Base-by-base conservation (phyloP, 768 basidiomycete genomes). In the Suillus discolor region DNA sequence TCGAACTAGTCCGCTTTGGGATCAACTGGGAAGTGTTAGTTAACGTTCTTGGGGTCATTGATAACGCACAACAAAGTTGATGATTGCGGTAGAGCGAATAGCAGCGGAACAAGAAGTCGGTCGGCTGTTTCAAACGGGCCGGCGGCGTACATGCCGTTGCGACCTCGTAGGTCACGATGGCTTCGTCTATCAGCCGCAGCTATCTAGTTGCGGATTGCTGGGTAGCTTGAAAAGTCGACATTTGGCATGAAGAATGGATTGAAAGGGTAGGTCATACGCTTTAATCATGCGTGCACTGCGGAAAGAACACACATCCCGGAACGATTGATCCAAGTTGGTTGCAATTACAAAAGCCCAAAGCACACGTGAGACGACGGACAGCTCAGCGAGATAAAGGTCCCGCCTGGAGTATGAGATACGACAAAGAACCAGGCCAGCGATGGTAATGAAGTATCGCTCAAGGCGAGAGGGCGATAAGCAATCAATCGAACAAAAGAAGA, bases 391-490 rank as follows among this genome's bases (percentile, higher is more conserved):
- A 42, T 60, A 28, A 60, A 28, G 12, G 12, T 20, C 54, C 54
- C 31, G 31, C 31, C 31, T 31, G 31, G 57, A 59, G 36, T 6
- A 39, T 39, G 38, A 25, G n/a, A 39, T 39, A 57, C 6, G 57
- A 38, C 23, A 16, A 59, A 23, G 39, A 28, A 60, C 11, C 25
- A 13, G 4, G 8, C 41, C 59, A 31, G 2, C 28, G 18, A 31
- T 31, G 28, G 57, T 12, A 59, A 41, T 41, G 39, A 25, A 23
- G 36, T 57, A n/a, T 36, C 34, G 34, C n/a, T 23, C 25, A 54
- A 20, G 53, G 41, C n/a, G 25, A 60, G 59, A 60, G 59, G 59
- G 18, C 59, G 59, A 60, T 60, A 60, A 60, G 59, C 11, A n/a
- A n/a, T 55, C 44, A 45, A 55, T 55, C 31, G n/a, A 34, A 55